phyloP scores from a whole-genome alignment of 2,329 filamentous ascomycete species.

The Pyricularia sp. region DNA sequence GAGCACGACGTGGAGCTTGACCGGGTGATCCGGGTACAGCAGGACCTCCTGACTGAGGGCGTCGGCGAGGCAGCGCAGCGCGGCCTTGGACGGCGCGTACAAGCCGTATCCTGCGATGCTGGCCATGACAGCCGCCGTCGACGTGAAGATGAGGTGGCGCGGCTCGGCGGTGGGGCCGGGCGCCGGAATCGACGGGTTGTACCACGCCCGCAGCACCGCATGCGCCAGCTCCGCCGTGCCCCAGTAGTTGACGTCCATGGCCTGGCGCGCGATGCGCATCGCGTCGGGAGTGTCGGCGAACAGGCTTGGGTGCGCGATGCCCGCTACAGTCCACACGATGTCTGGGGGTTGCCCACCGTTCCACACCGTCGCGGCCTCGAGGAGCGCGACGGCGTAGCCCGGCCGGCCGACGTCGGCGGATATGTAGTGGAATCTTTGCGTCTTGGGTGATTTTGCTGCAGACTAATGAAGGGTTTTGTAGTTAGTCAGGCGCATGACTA shows the following conservation, averaged over 20 bases:
- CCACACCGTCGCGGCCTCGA: constrained; percentile 68
- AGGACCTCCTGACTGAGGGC: constrained; percentile 74
- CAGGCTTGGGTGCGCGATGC: constrained; percentile 62
- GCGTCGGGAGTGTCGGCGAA: constrained; percentile 72
- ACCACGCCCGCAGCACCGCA: constrained; percentile 66
- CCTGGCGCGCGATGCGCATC: constrained; percentile 54
- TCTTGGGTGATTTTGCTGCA: constrained; percentile 52
- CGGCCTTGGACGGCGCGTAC: constrained; percentile 79
- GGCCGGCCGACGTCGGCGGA: constrained; percentile 69
- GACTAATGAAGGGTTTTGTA: constrained; percentile 30
- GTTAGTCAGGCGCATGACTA: not conserved
- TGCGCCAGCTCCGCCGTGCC: constrained; percentile 80
- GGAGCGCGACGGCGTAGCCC: constrained; percentile 58
- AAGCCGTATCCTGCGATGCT: constrained; percentile 73
- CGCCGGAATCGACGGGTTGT: constrained; percentile 28
- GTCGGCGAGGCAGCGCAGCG: constrained; percentile 75
- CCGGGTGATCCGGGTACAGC: constrained; percentile 63
- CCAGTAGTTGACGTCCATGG: constrained; percentile 94
- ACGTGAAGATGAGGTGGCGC: constrained; percentile 82
- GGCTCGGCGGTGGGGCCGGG: constrained; percentile 37
- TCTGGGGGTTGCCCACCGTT: constrained; percentile 68
- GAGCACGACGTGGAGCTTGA: constrained; percentile 73
- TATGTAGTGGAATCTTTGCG: constrained; percentile 76
- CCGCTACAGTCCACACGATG: constrained; percentile 86
- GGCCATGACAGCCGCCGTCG: constrained; percentile 65